Percentiles rank a stretch among this genome's conserved stretches.
Conservation (phyloP, 2,329 filamentous ascomycete species). For the Didymella segeticola region DNA sequence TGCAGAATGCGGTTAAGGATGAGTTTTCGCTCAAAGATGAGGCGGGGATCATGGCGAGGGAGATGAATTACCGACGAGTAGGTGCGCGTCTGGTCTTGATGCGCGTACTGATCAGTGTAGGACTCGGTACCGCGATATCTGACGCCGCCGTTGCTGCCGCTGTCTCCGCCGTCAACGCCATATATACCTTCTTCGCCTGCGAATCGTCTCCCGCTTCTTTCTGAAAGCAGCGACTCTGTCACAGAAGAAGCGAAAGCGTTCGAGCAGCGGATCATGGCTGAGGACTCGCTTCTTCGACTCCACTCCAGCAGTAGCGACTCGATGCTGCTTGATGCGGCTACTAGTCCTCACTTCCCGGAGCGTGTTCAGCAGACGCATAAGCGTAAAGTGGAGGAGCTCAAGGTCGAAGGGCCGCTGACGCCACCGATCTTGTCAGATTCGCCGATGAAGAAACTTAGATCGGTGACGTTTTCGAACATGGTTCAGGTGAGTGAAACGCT, state of each 20-base stretch:
- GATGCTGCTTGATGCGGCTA: slow-evolving; percentile 40
- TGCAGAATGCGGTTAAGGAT: slow-evolving; percentile 46
- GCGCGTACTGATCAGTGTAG: background rate
- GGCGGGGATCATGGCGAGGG: slow-evolving; percentile 27
- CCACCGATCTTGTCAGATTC: slow-evolving; percentile 48
- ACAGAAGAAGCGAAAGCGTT: slow-evolving; percentile 42
- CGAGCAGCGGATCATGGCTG: slow-evolving; percentile 42
- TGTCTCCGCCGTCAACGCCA: slow-evolving; percentile 50
- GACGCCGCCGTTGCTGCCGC: slow-evolving; percentile 58
- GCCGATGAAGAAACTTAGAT: slow-evolving; percentile 50
- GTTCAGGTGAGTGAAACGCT: slow-evolving; percentile 44
- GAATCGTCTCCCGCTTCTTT: slow-evolving; percentile 46
- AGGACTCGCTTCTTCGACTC: slow-evolving; percentile 43
- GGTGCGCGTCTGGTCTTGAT: background rate
- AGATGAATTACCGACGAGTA: slow-evolving; percentile 32
- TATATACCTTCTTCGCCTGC: slow-evolving; percentile 50
- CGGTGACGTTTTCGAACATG: slow-evolving; percentile 49
- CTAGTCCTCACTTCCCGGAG: slow-evolving; percentile 25
- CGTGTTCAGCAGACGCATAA: slow-evolving; percentile 33
- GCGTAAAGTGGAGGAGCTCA: slow-evolving; percentile 48
- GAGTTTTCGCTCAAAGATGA: slow-evolving; percentile 27
- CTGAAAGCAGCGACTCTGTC: slow-evolving; percentile 46
- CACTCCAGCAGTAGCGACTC: slow-evolving; percentile 41
- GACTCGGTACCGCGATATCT: slow-evolving; percentile 26
- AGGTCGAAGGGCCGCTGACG: slow-evolving; percentile 56